Conservation (phyloP, 2,329 filamentous ascomycete species). For the Pseudopithomyces chartarum region DNA sequence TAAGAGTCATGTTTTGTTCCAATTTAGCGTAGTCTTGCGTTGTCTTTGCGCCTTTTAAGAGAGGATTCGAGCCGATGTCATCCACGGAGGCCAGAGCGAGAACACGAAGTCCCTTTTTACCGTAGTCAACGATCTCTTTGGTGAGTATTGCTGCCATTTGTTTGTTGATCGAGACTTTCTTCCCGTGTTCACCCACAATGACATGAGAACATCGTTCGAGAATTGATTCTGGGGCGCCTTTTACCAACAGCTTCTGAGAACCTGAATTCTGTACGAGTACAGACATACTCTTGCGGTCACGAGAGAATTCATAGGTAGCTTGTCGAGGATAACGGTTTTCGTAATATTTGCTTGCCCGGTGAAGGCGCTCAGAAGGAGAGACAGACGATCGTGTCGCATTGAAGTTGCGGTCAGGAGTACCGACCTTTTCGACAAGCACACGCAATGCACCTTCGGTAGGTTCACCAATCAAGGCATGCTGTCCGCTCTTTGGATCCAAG, state of each 20-base stretch:
- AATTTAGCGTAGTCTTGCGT: slow-evolving; percentile 83
- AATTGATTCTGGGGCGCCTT: slow-evolving; percentile 93
- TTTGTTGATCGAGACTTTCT: slow-evolving; percentile 72
- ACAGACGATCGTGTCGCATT: slow-evolving; percentile 59
- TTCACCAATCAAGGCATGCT: slow-evolving; percentile 85
- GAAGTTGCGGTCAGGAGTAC: slow-evolving; percentile 70
- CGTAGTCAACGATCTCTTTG: slow-evolving; percentile 85
- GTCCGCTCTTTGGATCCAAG: slow-evolving; percentile 75
- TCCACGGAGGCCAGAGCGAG: slow-evolving; percentile 90
- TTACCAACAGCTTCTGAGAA: slow-evolving; percentile 84
- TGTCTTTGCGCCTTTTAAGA: slow-evolving; percentile 76
- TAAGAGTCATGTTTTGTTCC: slow-evolving; percentile 91
- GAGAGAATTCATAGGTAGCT: slow-evolving; percentile 94
- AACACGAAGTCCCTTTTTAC: slow-evolving; percentile 88
- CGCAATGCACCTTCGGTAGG: slow-evolving; percentile 93
- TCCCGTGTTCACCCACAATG: slow-evolving; percentile 77
- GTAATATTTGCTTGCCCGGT: slow-evolving; percentile 84
- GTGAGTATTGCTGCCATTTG: slow-evolving; percentile 72
- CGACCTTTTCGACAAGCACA: slow-evolving; percentile 91
- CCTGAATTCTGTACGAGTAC: slow-evolving; percentile 77
- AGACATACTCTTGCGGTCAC: slow-evolving; percentile 99
- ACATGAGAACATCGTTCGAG: slow-evolving; percentile 88
- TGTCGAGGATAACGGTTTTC: slow-evolving; percentile 75
- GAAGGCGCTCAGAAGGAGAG: slow-evolving; percentile 66
- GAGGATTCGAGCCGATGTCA: slow-evolving; percentile 70